These are phyloP conservation scores for Bacterosira constricta DNA, from an alignment of 108 stramenopile genomes.

Conservation along the genomic window DNA sequence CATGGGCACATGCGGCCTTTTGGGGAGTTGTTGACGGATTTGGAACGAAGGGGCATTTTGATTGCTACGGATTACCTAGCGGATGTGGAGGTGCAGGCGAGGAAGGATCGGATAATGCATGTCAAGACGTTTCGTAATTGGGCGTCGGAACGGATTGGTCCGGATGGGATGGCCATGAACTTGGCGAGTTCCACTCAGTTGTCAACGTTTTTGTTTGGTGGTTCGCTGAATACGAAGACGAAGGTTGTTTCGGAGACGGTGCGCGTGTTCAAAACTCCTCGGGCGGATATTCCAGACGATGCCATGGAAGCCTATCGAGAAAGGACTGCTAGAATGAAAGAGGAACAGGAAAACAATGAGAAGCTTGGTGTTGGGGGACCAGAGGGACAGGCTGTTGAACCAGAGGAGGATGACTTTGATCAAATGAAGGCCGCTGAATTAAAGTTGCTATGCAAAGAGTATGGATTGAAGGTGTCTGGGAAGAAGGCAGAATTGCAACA, in stretches of 20 bases:
- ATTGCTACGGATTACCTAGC: constrained; percentile 90
- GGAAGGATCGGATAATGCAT: constrained; percentile 75
- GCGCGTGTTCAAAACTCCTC: constrained; percentile 82
- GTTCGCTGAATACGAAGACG: constrained; percentile 74
- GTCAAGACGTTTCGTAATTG: constrained; percentile 73
- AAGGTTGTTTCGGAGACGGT: constrained; percentile 66
- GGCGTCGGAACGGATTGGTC: constrained; percentile 71
- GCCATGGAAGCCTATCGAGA: constrained; percentile 66
- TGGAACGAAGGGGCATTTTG: constrained; percentile 95
- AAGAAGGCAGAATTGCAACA: constrained; percentile 81
- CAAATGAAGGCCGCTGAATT: constrained; percentile 76
- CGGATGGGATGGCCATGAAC: constrained; percentile 89
- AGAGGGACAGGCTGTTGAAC: background rate
- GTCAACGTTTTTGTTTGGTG: constrained; percentile 91
- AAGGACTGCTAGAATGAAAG: constrained; percentile 36
- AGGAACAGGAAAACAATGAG: constrained; percentile 19
- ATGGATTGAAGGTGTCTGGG: constrained; percentile 83
- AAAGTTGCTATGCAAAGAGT: constrained; percentile 84
- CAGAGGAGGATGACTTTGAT: constrained; percentile 66
- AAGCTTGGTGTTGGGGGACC: background rate
- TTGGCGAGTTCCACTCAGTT: constrained; percentile 83
- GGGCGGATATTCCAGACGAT: constrained; percentile 82
- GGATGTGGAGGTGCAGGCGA: constrained; percentile 78
- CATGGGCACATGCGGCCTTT: constrained; percentile 88
- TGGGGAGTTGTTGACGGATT: constrained; percentile 95